phyloP scores from a whole-genome alignment of 768 basidiomycete genomes.

The Cyathus striatus region DNA sequence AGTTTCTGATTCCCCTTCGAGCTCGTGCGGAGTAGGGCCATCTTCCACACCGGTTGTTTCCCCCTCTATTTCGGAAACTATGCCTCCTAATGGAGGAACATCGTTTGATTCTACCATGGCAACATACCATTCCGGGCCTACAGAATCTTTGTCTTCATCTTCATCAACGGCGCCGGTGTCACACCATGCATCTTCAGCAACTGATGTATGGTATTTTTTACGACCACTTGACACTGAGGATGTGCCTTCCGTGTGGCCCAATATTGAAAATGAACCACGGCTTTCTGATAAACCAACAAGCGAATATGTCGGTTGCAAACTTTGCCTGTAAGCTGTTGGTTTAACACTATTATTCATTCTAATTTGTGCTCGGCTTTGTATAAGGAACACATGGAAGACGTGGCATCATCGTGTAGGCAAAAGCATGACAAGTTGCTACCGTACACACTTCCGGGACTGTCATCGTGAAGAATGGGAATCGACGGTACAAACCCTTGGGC shows the following conservation, averaged over 20 bases:
- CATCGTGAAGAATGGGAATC: neutral
- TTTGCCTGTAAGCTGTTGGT: no score
- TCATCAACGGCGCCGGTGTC: neutral
- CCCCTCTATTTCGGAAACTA: neutral
- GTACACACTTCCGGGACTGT: neutral
- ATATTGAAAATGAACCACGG: neutral
- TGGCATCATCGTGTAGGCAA: neutral
- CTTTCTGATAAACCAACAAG: neutral
- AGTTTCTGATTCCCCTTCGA: neutral
- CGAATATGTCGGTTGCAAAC: neutral
- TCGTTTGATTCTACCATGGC: no score
- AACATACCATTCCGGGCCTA: no score
- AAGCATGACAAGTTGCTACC: neutral
- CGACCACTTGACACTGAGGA: neutral
- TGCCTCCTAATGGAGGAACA: neutral
- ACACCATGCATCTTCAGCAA: neutral
- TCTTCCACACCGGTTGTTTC: neutral
- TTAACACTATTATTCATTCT: neutral
- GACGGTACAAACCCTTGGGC: neutral
- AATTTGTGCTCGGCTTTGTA: neutral
- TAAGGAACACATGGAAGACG: neutral
- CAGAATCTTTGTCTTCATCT: neutral
- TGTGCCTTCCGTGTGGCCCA: neutral
- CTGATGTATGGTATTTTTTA: neutral
- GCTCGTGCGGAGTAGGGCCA: neutral